Percentiles rank a stretch among this genome's conserved stretches.
phyloP scores from a whole-genome alignment of 352 stramenopile genomes.

The Globisporangium viniferum region DNA sequence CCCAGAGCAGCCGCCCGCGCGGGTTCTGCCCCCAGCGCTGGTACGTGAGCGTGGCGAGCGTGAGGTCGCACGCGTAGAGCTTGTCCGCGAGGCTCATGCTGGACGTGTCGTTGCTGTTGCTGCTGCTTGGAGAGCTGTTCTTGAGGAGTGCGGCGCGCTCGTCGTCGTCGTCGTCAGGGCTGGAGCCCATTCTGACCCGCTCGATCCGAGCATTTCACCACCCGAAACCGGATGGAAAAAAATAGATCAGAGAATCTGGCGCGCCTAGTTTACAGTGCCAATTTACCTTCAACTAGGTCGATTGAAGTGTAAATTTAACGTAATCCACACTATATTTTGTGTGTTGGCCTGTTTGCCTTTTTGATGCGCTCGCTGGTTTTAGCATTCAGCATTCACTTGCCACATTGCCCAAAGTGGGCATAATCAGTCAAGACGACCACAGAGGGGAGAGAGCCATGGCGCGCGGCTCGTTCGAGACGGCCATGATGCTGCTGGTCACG shows the following conservation, averaged over 20 bases:
- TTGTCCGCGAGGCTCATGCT: conserved; percentile 54
- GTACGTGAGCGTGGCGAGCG: conserved; percentile 64
- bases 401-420: neutral
- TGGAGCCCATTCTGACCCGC: neutral
- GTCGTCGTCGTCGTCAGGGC: neutral
- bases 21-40: conserved; percentile 54
- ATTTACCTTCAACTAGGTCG: neutral
- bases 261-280: neutral
- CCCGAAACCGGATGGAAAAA: neutral
- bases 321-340: neutral
- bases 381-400: neutral
- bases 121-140: neutral
- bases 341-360: neutral
- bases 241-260: neutral
- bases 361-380: neutral
- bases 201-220: neutral
- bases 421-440: neutral
- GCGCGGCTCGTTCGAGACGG: conserved; percentile 57
- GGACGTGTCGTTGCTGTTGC: neutral
- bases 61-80: conserved; percentile 76
- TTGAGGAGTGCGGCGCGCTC: conserved; percentile 15
- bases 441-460: conserved; percentile 21
- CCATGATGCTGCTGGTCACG: conserved; percentile 71
- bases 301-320: neutral
- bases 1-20: conserved; percentile 52